These are phyloP conservation scores for Cryptomeria japonica DNA, from an alignment of 75 land plant species.

Conservation along the genomic window DNA sequence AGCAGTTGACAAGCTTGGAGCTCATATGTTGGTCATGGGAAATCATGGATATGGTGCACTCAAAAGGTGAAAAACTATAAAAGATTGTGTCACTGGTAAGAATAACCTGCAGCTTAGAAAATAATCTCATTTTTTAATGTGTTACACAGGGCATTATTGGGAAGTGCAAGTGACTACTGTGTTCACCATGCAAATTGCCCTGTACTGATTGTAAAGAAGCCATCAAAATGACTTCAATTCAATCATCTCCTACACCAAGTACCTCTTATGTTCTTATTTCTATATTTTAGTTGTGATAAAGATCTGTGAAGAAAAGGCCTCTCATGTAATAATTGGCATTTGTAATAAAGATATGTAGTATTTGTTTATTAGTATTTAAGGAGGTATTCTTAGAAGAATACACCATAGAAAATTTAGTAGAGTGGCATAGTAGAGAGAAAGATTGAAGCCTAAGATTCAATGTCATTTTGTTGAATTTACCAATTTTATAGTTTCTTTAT, in stretches of 20 bases:
- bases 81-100: no score
- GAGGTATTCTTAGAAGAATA: no score
- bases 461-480: constrained; percentile 39
- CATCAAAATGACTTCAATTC: neutral
- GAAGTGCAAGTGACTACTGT: constrained; percentile 58
- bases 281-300: neutral
- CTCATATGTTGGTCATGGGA: constrained; percentile 28
- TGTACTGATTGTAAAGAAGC: constrained; percentile 44
- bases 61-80: constrained; percentile 19
- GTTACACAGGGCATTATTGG: constrained; percentile 44
- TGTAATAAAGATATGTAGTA: no score
- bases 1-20: constrained; percentile 17
- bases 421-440: no score
- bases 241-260: neutral
- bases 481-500: constrained; percentile 35
- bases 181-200: constrained; percentile 54
- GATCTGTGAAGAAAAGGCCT: no score
- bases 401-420: no score
- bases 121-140: neutral
- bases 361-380: no score
- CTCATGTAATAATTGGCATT: no score
- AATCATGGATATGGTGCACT: constrained; percentile 27
- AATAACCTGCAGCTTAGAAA: no score
- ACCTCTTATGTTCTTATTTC: neutral
- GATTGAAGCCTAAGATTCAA: no score